phyloP scores from a whole-genome alignment of 2,329 filamentous ascomycete genomes.

The Penicillium expansum region DNA sequence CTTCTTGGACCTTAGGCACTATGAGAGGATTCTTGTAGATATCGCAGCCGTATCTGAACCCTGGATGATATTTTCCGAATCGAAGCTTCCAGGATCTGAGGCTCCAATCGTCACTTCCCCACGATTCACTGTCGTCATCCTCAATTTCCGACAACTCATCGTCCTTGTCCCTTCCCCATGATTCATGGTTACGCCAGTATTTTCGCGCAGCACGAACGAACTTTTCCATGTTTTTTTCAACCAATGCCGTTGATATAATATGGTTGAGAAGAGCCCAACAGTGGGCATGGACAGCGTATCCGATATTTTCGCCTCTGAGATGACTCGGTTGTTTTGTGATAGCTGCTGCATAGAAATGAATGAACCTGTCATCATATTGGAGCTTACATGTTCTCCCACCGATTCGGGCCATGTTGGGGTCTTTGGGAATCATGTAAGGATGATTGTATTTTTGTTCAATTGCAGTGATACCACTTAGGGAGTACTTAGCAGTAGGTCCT shows the following conservation, averaged over 20 bases:
- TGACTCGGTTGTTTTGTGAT: not conserved
- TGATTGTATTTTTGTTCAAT: not conserved
- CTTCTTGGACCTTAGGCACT: not conserved
- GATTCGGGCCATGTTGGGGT: slow-evolving; percentile 6
- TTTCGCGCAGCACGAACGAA: not conserved
- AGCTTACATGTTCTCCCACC: not conserved
- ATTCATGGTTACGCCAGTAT: not conserved
- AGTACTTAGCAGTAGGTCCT: not conserved
- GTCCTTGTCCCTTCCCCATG: not conserved
- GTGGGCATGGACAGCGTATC: slow-evolving; percentile 11
- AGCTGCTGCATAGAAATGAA: not conserved
- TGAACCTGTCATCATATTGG: not conserved
- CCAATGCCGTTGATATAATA: not conserved
- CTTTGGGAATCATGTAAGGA: not conserved
- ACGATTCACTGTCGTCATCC: too few species aligned
- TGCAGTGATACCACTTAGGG: slow-evolving; percentile 3
- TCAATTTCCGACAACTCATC: too few species aligned
- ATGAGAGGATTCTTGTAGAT: slow-evolving; percentile 3
- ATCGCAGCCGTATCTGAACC: not conserved
- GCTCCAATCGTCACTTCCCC: too few species aligned
- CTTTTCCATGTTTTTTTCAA: not conserved
- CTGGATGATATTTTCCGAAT: too few species aligned
- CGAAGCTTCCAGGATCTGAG: too few species aligned
- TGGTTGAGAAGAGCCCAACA: slow-evolving; percentile 9
- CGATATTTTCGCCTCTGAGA: not conserved